Evolutionary conservation across 805 yeast genomes (phyloP).

Genomic region (Cyberlindnera xylosilytica): DNA sequence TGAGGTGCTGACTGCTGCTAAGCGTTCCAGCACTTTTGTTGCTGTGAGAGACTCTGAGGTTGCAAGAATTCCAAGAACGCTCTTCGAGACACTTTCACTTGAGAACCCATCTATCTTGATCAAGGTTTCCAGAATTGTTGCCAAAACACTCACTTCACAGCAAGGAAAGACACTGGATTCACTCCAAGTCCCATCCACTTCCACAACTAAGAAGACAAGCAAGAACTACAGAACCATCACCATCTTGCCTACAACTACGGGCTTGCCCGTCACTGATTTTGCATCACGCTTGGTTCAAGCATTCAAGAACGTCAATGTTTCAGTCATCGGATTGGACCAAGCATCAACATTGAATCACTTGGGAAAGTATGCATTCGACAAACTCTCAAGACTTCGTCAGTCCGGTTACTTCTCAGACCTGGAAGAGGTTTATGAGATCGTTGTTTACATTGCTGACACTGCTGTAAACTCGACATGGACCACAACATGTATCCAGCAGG

Average conservation of each 20-base stretch:
- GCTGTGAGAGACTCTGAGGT: constrained; percentile 93
- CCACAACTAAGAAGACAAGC: constrained; percentile 24
- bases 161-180: constrained; percentile 12
- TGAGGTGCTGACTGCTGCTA: constrained; percentile 82
- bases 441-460: constrained; percentile 86
- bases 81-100: constrained; percentile 80
- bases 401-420: constrained; percentile 87
- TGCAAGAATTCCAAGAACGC: constrained; percentile 86
- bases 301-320: constrained; percentile 64
- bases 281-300: constrained; percentile 73
- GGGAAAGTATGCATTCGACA: constrained; percentile 92
- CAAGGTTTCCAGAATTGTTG: constrained; percentile 84
- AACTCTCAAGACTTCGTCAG: constrained; percentile 76
- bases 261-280: constrained; percentile 85
- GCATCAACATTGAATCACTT: constrained; percentile 73
- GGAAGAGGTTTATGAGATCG: constrained; percentile 86
- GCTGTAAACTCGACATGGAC: constrained; percentile 86
- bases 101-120: constrained; percentile 90
- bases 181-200: constrained; percentile 31
- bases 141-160: constrained; percentile 43
- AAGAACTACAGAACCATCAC: constrained; percentile 79
- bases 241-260: constrained; percentile 71
- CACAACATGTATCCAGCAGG: constrained; percentile 86
- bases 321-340: constrained; percentile 79
- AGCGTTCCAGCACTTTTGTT: constrained; percentile 64